phyloP scores from a whole-genome alignment of 2,329 filamentous ascomycete species.

The Trichoderma sp. region DNA sequence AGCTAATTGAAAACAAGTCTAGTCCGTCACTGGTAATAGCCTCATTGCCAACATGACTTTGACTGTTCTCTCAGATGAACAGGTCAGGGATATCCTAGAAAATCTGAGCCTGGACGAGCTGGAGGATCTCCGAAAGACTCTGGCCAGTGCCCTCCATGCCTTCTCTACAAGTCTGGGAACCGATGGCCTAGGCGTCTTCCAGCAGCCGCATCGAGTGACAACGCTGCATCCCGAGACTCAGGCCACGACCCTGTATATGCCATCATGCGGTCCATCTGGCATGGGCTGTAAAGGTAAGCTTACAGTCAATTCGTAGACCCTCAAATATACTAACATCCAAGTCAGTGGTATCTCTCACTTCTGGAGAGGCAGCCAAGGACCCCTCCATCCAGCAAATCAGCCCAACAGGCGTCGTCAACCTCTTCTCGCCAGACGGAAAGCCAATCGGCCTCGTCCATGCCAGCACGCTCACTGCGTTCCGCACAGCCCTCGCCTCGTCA shows the following conservation, averaged over 20 bases:
- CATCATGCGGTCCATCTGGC: slow-evolving; percentile 64
- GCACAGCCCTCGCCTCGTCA: slow-evolving; percentile 74
- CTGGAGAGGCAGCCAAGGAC: slow-evolving; percentile 42
- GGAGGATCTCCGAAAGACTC: slow-evolving; percentile 52
- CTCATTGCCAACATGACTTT: slow-evolving; percentile 53
- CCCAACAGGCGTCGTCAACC: slow-evolving; percentile 69
- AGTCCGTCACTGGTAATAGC: neutral
- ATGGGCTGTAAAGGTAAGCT: slow-evolving; percentile 69
- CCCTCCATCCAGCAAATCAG: slow-evolving; percentile 43
- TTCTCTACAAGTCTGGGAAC: slow-evolving; percentile 61
- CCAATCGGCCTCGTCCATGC: slow-evolving; percentile 73
- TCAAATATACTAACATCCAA: neutral
- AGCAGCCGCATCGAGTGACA: slow-evolving; percentile 59
- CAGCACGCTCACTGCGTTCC: slow-evolving; percentile 75
- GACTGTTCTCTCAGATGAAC: slow-evolving; percentile 60
- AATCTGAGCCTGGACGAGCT: slow-evolving; percentile 57
- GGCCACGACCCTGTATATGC: slow-evolving; percentile 73
- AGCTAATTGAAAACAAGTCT: neutral
- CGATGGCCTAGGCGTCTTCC: slow-evolving; percentile 49
- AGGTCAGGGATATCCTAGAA: slow-evolving; percentile 60
- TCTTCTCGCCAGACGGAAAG: slow-evolving; percentile 65
- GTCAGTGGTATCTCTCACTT: slow-evolving; percentile 65
- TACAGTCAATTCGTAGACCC: neutral
- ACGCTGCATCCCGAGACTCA: slow-evolving; percentile 54
- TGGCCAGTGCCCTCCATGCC: slow-evolving; percentile 60